A percentile compares a stretch with the other conserved stretches of the same genome.
phyloP scores from a whole-genome alignment of 1,139 yeast genomes.

The Lodderomyces jiufengensis region DNA sequence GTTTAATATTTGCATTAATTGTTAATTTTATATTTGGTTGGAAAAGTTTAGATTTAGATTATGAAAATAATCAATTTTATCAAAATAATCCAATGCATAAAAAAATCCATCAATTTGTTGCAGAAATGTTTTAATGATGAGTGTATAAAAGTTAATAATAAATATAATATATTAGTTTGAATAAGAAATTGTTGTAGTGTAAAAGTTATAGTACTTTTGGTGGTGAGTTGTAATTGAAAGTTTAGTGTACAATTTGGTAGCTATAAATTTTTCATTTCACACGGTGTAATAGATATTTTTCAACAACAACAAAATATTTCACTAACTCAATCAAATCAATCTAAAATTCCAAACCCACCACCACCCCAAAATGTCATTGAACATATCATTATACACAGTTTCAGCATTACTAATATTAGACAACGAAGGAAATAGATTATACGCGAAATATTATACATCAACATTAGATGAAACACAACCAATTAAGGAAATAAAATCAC shows the following conservation, averaged over 20 bases:
- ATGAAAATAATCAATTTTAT: slow-evolving; percentile 25
- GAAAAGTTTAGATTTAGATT: slow-evolving; percentile 25
- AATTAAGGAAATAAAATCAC: not conserved
- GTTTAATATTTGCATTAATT: slow-evolving; percentile 61
- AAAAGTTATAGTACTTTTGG: not conserved
- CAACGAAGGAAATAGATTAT: slow-evolving; percentile 74
- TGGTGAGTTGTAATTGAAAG: too few species aligned
- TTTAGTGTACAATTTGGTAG: too few species aligned
- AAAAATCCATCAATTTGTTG: slow-evolving; percentile 32
- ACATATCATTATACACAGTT: slow-evolving; percentile 73
- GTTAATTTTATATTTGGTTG: slow-evolving; percentile 73
- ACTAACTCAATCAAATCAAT: too few species aligned
- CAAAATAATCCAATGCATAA: slow-evolving; percentile 33
- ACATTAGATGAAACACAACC: slow-evolving; percentile 9
- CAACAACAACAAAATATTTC: too few species aligned
- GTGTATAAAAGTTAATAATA: not conserved
- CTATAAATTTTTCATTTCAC: too few species aligned
- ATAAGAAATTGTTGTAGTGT: not conserved
- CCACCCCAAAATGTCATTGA: slow-evolving; percentile 41
- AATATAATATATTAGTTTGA: not conserved
- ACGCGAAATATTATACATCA: slow-evolving; percentile 77
- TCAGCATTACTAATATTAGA: slow-evolving; percentile 78
- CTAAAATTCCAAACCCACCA: too few species aligned
- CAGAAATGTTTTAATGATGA: slow-evolving; percentile 12
- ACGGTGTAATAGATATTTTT: too few species aligned